Conservation (phyloP, 2,329 filamentous ascomycete species). For the Penicillium thymicola region DNA sequence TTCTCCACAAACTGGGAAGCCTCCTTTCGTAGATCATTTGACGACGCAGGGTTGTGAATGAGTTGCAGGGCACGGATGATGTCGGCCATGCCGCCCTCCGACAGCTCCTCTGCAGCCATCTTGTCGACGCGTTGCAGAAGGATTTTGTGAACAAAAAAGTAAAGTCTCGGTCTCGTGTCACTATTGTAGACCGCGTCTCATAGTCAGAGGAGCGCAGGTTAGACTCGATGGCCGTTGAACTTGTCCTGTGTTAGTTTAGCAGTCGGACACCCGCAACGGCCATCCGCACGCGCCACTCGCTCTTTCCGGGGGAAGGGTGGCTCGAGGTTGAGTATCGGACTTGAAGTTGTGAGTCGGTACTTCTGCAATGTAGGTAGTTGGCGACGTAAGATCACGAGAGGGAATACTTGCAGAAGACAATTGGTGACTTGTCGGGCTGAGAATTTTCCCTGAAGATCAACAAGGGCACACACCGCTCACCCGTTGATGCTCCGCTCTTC, state of each 20-base stretch:
- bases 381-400: constrained; percentile 1
- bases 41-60: constrained; percentile 77
- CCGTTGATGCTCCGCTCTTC: constrained; percentile 8
- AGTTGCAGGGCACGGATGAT: constrained; percentile 84
- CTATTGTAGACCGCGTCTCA: neutral
- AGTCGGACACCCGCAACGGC: constrained; percentile 25
- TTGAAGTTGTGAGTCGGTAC: neutral
- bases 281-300: constrained; percentile 14
- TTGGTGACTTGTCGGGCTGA: constrained; percentile 19
- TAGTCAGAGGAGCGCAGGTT: neutral
- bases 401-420: constrained; percentile 10
- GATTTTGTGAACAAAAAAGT: neutral
- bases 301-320: constrained; percentile 1
- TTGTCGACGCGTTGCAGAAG: constrained; percentile 8
- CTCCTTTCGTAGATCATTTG: constrained; percentile 75
- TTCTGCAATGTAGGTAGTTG: neutral
- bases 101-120: constrained; percentile 37
- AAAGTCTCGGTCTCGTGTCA: neutral
- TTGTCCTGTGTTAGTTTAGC: constrained; percentile 16
- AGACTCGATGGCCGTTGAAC: constrained; percentile 22
- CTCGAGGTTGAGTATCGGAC: neutral
- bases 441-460: constrained; percentile 17
- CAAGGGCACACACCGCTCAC: constrained; percentile 22
- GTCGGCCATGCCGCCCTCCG: constrained; percentile 39
- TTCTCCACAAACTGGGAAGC: constrained; percentile 83